These are phyloP conservation scores for Saturnispora gosingensis DNA, from an alignment of 805 yeast species.

Conservation along the genomic window DNA sequence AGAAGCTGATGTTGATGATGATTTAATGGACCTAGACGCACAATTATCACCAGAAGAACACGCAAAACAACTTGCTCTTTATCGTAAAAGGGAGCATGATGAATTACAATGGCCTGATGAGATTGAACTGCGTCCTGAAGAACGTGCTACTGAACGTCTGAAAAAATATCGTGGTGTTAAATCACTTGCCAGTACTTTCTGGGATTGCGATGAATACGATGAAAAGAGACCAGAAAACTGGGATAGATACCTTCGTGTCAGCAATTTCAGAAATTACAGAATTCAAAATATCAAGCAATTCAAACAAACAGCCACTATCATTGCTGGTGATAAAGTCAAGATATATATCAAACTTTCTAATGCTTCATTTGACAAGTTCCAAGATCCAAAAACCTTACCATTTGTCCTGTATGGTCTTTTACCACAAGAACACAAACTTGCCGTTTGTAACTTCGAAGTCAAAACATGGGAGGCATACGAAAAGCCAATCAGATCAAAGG, in stretches of 20 bases:
- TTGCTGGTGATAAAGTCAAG: slow-evolving; percentile 57
- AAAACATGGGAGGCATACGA: slow-evolving; percentile 87
- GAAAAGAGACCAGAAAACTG: slow-evolving; percentile 64
- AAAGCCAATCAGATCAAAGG: slow-evolving; percentile 77
- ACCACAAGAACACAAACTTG: slow-evolving; percentile 77
- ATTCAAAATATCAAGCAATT: slow-evolving; percentile 59
- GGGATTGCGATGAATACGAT: slow-evolving; percentile 86
- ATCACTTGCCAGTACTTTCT: slow-evolving; percentile 65
- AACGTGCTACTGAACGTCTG: slow-evolving; percentile 66
- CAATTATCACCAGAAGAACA: slow-evolving; percentile 80
- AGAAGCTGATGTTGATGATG: slow-evolving; percentile 31
- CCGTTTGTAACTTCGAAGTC: slow-evolving; percentile 73
- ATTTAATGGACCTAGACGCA: slow-evolving; percentile 50
- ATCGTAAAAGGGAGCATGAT: slow-evolving; percentile 62
- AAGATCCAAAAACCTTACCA: slow-evolving; percentile 38
- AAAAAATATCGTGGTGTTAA: slow-evolving; percentile 80
- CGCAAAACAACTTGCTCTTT: slow-evolving; percentile 61
- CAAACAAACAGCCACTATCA: slow-evolving; percentile 35
- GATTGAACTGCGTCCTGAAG: slow-evolving; percentile 70
- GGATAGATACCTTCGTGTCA: slow-evolving; percentile 63
- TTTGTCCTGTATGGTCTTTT: slow-evolving; percentile 66
- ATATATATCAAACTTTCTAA: slow-evolving; percentile 53
- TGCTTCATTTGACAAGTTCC: slow-evolving; percentile 33
- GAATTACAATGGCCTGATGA: slow-evolving; percentile 96
- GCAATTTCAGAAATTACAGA: slow-evolving; percentile 68